phyloP scores from a whole-genome alignment of 192 early-diverging fungal genomes.

The Cladochytrium replicatum region DNA sequence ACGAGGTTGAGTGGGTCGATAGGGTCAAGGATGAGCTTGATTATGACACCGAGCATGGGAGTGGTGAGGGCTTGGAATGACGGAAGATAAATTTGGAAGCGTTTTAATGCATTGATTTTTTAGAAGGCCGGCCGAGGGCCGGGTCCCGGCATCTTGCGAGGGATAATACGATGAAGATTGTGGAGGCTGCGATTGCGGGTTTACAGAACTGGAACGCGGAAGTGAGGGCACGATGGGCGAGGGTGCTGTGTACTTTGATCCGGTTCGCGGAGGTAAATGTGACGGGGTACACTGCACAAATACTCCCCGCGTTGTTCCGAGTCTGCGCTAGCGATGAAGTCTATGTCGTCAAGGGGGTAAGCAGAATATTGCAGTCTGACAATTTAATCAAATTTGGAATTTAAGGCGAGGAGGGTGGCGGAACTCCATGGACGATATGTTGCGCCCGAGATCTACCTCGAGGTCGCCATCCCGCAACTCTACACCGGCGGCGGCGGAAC shows the following conservation, averaged over 20 bases:
- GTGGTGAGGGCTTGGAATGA: background rate
- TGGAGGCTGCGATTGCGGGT: slow-evolving; percentile 23
- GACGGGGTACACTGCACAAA: slow-evolving; percentile 37
- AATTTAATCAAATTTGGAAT: slow-evolving; percentile 1
- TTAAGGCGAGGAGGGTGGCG: slow-evolving; percentile 16
- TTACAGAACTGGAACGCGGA: slow-evolving; percentile 42
- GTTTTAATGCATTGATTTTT: background rate
- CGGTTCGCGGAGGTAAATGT: slow-evolving; percentile 31
- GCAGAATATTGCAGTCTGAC: background rate
- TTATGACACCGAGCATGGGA: slow-evolving; percentile 19
- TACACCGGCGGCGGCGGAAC: slow-evolving; percentile 20
- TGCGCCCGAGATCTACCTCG: slow-evolving; percentile 28
- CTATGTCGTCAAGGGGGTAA: slow-evolving; percentile 28
- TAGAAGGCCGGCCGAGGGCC: slow-evolving; percentile 30
- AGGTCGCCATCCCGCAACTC: slow-evolving; percentile 24
- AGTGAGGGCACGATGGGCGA: slow-evolving; percentile 22
- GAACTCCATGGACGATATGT: slow-evolving; percentile 34
- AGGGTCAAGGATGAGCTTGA: slow-evolving; percentile 49
- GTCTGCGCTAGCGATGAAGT: slow-evolving; percentile 37
- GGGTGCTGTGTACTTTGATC: slow-evolving; percentile 31
- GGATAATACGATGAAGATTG: slow-evolving; percentile 46
- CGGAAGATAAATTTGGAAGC: background rate
- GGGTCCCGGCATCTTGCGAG: slow-evolving; percentile 40
- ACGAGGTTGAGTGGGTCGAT: slow-evolving; percentile 42
- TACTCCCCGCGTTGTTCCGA: slow-evolving; percentile 36